Conservation (phyloP, 148 eudicot genomes). For the Beta vulgaris region DNA sequence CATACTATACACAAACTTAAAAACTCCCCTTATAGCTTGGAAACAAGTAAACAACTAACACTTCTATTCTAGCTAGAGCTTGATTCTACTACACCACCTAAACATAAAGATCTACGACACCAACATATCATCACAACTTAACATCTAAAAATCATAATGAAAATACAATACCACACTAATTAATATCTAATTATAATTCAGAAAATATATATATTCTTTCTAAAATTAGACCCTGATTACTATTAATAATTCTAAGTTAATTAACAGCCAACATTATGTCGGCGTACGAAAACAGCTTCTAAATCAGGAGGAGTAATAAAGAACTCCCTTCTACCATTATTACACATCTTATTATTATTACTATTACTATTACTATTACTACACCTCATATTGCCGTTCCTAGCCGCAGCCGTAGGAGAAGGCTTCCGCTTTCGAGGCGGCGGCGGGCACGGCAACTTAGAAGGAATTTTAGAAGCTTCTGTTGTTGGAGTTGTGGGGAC, state of each 20-base stretch:
- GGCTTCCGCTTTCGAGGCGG: slow-evolving; percentile 29
- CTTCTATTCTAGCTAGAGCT: too few species aligned
- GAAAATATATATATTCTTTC: too few species aligned
- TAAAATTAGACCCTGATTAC: too few species aligned
- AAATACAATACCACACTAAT: too few species aligned
- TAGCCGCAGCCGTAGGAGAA: neutral
- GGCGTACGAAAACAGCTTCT: slow-evolving; percentile 32
- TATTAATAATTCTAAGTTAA: neutral
- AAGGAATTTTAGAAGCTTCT: slow-evolving; percentile 29
- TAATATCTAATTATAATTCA: too few species aligned
- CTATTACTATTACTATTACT: neutral
- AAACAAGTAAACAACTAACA: too few species aligned
- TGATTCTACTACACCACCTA: too few species aligned
- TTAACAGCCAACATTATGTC: slow-evolving; percentile 24
- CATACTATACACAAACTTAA: slow-evolving; percentile 9
- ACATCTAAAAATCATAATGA: too few species aligned
- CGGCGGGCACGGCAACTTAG: slow-evolving; percentile 27
- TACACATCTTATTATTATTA: neutral
- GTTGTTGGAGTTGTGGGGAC: slow-evolving; percentile 27
- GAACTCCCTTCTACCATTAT: slow-evolving; percentile 24
- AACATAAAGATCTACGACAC: too few species aligned
- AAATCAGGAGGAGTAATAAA: slow-evolving; percentile 33
- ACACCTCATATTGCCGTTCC: neutral
- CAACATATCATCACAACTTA: too few species aligned
- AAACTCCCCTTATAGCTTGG: neutral